A percentile compares a stretch with the other conserved stretches of the same genome.
Evolutionary conservation across 2,329 filamentous ascomycete genomes (phyloP).

Genomic region (Apiospora arundinis): DNA sequence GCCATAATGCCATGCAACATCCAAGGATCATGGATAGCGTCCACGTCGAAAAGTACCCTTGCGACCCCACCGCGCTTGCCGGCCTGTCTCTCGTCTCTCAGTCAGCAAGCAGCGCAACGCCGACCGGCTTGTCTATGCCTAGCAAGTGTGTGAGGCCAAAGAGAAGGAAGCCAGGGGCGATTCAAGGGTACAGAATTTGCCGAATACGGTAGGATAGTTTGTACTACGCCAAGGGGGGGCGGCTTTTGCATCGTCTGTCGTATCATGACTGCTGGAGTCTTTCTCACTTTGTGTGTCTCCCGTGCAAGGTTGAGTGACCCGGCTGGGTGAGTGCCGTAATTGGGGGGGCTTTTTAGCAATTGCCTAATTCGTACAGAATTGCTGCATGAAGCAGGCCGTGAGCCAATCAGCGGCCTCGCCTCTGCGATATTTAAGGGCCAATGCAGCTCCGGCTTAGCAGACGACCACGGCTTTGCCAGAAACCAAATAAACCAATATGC

Average conservation of each 20-base stretch:
- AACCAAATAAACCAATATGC: slow-evolving; percentile 3
- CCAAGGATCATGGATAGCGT: background rate
- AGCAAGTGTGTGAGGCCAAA: background rate
- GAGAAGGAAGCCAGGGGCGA: background rate
- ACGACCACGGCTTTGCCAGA: slow-evolving; percentile 3
- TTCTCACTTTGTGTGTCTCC: background rate
- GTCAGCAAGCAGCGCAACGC: slow-evolving; percentile 4
- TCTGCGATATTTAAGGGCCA: slow-evolving; percentile 6
- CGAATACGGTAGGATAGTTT: slow-evolving; percentile 11
- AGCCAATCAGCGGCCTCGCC: slow-evolving; percentile 1
- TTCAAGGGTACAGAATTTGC: background rate
- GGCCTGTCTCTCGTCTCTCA: background rate
- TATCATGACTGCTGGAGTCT: slow-evolving; percentile 4
- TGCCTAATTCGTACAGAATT: slow-evolving; percentile 14
- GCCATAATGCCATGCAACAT: too few species aligned
- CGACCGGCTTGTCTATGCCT: background rate
- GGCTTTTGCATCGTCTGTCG: slow-evolving; percentile 13
- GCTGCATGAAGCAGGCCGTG: background rate
- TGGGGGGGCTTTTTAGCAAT: slow-evolving; percentile 7
- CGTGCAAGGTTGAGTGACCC: slow-evolving; percentile 11
- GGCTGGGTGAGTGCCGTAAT: slow-evolving; percentile 6
- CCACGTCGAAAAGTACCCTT: slow-evolving; percentile 14
- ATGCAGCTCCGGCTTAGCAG: slow-evolving; percentile 15
- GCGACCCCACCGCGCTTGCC: slow-evolving; percentile 13
- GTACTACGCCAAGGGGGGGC: slow-evolving; percentile 3